Evolutionary conservation across 2,329 filamentous ascomycete genomes (phyloP).

Genomic region (Arthrobotrys megalospora): DNA sequence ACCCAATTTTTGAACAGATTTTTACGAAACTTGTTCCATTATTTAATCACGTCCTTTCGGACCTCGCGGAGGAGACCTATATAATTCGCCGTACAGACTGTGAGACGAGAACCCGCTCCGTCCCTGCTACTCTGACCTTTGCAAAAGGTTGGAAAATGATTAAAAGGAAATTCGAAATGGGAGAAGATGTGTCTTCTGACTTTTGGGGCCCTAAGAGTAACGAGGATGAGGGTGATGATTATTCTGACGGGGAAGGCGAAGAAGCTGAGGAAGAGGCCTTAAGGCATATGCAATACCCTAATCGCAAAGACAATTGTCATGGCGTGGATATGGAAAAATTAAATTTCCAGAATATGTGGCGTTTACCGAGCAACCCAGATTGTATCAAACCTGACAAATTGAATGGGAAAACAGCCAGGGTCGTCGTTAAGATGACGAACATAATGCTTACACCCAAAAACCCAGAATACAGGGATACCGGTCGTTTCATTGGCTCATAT

Average conservation of each 20-base stretch:
- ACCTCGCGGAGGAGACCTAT: not conserved
- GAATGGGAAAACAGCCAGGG: constrained; percentile 70
- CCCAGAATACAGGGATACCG: constrained; percentile 68
- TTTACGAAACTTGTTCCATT: constrained; percentile 19
- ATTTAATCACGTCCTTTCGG: constrained; percentile 12
- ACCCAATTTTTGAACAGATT: constrained; percentile 3
- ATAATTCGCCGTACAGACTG: not conserved
- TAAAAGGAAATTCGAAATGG: not conserved
- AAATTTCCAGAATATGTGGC: too few relatives aligned
- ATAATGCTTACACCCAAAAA: constrained; percentile 74
- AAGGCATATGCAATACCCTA: too few relatives aligned
- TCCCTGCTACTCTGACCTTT: too few relatives aligned
- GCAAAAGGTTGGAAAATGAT: not conserved
- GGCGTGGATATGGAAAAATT: too few relatives aligned
- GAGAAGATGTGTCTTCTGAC: too few relatives aligned
- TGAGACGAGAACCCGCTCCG: too few relatives aligned
- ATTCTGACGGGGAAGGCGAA: constrained; percentile 1
- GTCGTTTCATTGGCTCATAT: too few relatives aligned
- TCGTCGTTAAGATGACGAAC: constrained; percentile 76
- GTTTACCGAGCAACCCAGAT: not conserved
- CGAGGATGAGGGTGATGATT: not conserved
- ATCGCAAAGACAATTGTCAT: too few relatives aligned
- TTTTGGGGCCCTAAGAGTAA: not conserved
- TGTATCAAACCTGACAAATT: not conserved
- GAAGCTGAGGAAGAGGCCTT: not conserved